Evolutionary conservation across 164 flowering plant genomes (phyloP).

Genomic region (Macadamia integrifolia): DNA sequence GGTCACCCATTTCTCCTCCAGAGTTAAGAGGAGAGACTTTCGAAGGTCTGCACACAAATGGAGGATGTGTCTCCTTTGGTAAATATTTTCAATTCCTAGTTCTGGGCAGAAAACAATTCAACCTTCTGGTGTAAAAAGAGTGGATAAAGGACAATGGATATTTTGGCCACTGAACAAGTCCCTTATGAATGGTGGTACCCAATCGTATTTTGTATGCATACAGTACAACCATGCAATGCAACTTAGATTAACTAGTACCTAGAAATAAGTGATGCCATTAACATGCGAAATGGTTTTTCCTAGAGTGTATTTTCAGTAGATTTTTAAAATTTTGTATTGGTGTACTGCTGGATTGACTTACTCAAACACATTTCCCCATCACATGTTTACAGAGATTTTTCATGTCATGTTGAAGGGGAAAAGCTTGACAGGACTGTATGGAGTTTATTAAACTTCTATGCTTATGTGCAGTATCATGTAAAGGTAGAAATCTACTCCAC

Average conservation of each 20-base stretch:
- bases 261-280: background rate
- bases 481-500: slow-evolving; percentile 43
- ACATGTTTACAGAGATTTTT: slow-evolving; percentile 44
- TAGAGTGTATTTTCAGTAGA: too few relatives aligned
- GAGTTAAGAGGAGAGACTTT: slow-evolving; percentile 75
- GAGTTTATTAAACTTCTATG: slow-evolving; percentile 64
- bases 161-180: too few relatives aligned
- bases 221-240: background rate
- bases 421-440: slow-evolving; percentile 59
- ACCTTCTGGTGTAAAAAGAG: background rate
- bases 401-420: slow-evolving; percentile 52
- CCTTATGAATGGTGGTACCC: background rate
- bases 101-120: background rate
- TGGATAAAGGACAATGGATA: background rate
- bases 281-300: too few relatives aligned
- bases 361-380: slow-evolving; percentile 3
- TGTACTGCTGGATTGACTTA: background rate
- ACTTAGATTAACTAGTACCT: background rate
- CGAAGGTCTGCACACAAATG: slow-evolving; percentile 71
- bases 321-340: background rate
- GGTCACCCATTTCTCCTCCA: slow-evolving; percentile 92
- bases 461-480: slow-evolving; percentile 66
- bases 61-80: slow-evolving; percentile 91
- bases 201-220: background rate
- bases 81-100: background rate